These are phyloP conservation scores for Daldinia sp. DNA, from an alignment of 2,329 filamentous ascomycete species.

Conservation along the genomic window DNA sequence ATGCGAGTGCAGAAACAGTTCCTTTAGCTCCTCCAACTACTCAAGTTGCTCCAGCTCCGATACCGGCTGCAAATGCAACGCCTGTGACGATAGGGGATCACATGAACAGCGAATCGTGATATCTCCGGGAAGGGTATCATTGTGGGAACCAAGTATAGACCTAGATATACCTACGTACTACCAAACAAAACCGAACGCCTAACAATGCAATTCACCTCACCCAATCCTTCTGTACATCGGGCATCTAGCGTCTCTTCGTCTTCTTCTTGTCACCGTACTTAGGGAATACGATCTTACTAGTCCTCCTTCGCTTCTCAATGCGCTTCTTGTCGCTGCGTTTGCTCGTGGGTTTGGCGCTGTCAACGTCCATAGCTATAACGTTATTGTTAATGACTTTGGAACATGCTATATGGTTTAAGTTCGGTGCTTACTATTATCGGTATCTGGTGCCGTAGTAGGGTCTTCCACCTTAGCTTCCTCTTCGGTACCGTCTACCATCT, in stretches of 20 bases:
- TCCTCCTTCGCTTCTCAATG: constrained; percentile 68
- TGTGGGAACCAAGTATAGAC: constrained; percentile 42
- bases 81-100: constrained; percentile 18
- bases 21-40: not conserved
- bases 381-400: constrained; percentile 30
- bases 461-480: constrained; percentile 44
- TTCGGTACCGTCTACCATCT: constrained; percentile 57
- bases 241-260: constrained; percentile 53
- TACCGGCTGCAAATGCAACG: constrained; percentile 22
- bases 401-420: not conserved
- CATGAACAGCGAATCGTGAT: constrained; percentile 24
- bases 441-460: constrained; percentile 48
- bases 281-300: constrained; percentile 70
- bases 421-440: constrained; percentile 50
- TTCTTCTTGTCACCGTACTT: constrained; percentile 66
- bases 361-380: constrained; percentile 67
- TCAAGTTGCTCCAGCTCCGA: constrained; percentile 4
- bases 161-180: constrained; percentile 38
- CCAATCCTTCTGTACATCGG: not conserved
- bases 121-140: constrained; percentile 46
- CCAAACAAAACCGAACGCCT: constrained; percentile 47
- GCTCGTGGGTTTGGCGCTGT: constrained; percentile 57
- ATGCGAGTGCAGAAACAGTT: constrained; percentile 11
- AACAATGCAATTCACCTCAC: constrained; percentile 35
- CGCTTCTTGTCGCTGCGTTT: constrained; percentile 61